Evolutionary conservation across 345 rosid species (phyloP).

Genomic region (Hibiscus tridactylites): DNA sequence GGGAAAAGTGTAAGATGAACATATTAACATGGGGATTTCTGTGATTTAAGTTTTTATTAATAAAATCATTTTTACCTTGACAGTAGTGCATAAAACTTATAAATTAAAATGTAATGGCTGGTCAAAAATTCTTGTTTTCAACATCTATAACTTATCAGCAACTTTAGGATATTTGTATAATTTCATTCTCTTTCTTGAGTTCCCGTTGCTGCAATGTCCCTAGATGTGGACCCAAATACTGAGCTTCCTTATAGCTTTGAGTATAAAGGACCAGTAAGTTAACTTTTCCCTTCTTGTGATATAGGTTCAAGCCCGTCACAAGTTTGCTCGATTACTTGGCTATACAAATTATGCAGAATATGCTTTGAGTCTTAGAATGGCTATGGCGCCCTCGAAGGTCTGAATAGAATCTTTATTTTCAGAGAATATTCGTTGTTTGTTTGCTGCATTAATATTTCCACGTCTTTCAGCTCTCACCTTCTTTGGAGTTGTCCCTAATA

Average conservation of each 20-base stretch:
- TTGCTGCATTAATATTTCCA: neutral
- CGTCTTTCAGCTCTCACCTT: neutral
- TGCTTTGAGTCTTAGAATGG: constrained; percentile 75
- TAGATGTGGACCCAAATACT: neutral
- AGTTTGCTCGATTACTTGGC: constrained; percentile 73
- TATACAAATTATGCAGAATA: constrained; percentile 81
- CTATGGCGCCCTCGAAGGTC: constrained; percentile 82
- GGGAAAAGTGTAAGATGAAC: neutral
- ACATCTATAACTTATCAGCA: neutral
- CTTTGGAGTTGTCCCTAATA: no score
- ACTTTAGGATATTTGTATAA: neutral
- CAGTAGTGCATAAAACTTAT: no score
- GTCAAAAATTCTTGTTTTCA: neutral
- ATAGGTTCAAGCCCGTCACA: constrained; percentile 84
- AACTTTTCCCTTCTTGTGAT: constrained; percentile 7
- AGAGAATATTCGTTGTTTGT: no score
- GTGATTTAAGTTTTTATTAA: neutral
- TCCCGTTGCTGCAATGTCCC: constrained; percentile 1
- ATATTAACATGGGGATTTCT: neutral
- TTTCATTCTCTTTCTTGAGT: neutral
- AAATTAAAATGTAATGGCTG: neutral
- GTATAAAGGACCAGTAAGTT: constrained; percentile 1
- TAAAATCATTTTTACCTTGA: neutral
- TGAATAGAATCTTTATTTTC: constrained; percentile 13
- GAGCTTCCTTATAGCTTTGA: neutral